Conservation (phyloP, 2,329 filamentous ascomycete species). For the Neopestalotiopsis rosae region DNA sequence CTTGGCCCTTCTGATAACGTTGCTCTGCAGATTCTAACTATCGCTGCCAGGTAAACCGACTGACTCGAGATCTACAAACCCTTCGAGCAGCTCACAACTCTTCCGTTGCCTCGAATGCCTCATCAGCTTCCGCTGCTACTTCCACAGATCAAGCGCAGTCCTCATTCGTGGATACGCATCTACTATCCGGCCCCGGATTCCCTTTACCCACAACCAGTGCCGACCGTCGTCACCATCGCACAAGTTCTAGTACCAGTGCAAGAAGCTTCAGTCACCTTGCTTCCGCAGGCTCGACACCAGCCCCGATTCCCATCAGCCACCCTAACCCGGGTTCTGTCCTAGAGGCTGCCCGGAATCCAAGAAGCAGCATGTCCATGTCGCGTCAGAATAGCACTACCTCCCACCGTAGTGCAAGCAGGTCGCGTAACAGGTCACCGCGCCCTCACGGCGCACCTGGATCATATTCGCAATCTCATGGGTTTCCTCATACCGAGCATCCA, state of each 20-base stretch:
- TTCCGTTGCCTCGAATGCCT: constrained; percentile 69
- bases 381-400: constrained; percentile 63
- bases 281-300: constrained; percentile 43
- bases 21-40: constrained; percentile 10
- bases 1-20: constrained; percentile 34
- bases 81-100: constrained; percentile 76
- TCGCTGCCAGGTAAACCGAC: constrained; percentile 76
- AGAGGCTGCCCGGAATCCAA: constrained; percentile 51
- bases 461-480: constrained; percentile 51
- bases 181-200: constrained; percentile 63
- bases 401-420: constrained; percentile 56
- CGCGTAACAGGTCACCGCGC: constrained; percentile 43
- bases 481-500: constrained; percentile 35
- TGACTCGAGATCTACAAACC: constrained; percentile 85
- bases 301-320: constrained; percentile 36
- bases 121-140: constrained; percentile 60
- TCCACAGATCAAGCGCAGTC: constrained; percentile 51
- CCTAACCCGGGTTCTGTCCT: constrained; percentile 45
- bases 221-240: constrained; percentile 60
- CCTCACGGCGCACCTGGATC: constrained; percentile 47
- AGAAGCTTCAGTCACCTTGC: constrained; percentile 54
- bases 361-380: constrained; percentile 46
- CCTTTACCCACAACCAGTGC: constrained; percentile 57
- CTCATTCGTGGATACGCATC: constrained; percentile 52
- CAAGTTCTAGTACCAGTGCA: constrained; percentile 59